A percentile compares a stretch with the other conserved stretches of the same genome.
Evolutionary conservation across 2,329 filamentous ascomycete genomes (phyloP).

Genomic region (Fusarium paranaense): DNA sequence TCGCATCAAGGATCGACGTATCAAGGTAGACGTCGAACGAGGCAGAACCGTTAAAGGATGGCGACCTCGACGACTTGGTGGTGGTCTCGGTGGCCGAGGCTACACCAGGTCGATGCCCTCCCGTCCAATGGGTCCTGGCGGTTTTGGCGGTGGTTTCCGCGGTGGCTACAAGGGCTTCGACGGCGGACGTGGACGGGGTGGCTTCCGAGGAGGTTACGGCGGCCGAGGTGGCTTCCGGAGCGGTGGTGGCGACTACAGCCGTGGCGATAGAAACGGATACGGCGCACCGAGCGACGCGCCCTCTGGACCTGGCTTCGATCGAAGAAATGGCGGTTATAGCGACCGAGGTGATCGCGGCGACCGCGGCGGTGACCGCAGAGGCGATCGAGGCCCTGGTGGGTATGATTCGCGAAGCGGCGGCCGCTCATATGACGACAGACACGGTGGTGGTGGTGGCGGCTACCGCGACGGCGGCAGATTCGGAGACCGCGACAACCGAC

Average conservation of each 20-base stretch:
- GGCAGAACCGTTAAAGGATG: conserved; percentile 94
- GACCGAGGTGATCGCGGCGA: conserved; percentile 57
- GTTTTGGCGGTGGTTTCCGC: conserved; percentile 65
- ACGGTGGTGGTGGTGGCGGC: conserved; percentile 56
- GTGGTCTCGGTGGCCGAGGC: conserved; percentile 89
- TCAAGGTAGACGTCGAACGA: conserved; percentile 95
- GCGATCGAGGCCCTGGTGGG: conserved; percentile 68
- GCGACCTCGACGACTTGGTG: conserved; percentile 91
- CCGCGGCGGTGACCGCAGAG: conserved; percentile 63
- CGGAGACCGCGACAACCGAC: conserved; percentile 61
- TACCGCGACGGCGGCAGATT: conserved; percentile 56
- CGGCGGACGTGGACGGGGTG: conserved; percentile 57
- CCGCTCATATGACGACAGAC: conserved; percentile 71
- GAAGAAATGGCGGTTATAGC: conserved; percentile 57
- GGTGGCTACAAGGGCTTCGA: conserved; percentile 61
- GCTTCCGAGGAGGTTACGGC: conserved; percentile 64
- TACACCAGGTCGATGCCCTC: conserved; percentile 87
- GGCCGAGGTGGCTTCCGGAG: conserved; percentile 67
- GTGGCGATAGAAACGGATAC: conserved; percentile 60
- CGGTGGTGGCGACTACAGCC: conserved; percentile 56
- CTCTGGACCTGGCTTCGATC: conserved; percentile 67
- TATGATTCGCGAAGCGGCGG: conserved; percentile 66
- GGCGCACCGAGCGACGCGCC: conserved; percentile 69
- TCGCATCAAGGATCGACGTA: conserved; percentile 89
- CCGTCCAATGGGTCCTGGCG: conserved; percentile 74